Evolutionary conservation across 2,329 filamentous ascomycete species (phyloP), one percentile per base, ranked within the genome.

Genomic region (Coniella vitis): DNA sequence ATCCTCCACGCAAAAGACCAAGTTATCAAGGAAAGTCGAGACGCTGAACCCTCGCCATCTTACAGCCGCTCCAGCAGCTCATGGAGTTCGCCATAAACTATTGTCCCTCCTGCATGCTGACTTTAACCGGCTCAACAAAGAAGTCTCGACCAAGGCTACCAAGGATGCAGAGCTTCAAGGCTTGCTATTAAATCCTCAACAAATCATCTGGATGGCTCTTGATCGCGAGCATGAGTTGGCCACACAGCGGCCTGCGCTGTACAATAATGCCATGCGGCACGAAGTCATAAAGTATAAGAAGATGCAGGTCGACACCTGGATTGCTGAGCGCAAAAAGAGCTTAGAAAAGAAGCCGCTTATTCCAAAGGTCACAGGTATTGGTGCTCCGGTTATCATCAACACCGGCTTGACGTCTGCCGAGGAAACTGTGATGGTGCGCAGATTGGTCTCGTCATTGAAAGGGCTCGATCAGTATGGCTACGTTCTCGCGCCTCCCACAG

Each of bases 191-290:
- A 77, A 76, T 1, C 72, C 80, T 1, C 81, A 87, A 60, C 77
- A 83, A 39, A 71, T 90, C 19, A 84, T 90, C 53, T 78, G 76
- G 56, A 71, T 80, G 53, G 79, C 81, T 0, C 69, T 91, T 1
- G 85, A 91, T 56, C 81, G 90, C 52, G 94, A 98, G 67, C 83
- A 95, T 62, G 78, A 78, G 32, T 70, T 81, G 7, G 90, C 90
- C 1, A 73, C 72, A 12, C 80, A 83, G 14, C 84, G 84, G 52
- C 69, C 76, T 1, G 67, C 76, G 0, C 80, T 97, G 22, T 98
- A 98, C 60, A 72, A 77, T 7, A 95, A 95, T 58, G 72, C 90
- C 21, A 81, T 97, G 63, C 94, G 90, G 61, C 86, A 89, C 56
- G 82, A 82, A 31, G 84, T 97, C 51, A 76, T 86, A 58, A 74